Conservation (phyloP, 129 eudicot genomes). For the Kitagawia praeruptora region DNA sequence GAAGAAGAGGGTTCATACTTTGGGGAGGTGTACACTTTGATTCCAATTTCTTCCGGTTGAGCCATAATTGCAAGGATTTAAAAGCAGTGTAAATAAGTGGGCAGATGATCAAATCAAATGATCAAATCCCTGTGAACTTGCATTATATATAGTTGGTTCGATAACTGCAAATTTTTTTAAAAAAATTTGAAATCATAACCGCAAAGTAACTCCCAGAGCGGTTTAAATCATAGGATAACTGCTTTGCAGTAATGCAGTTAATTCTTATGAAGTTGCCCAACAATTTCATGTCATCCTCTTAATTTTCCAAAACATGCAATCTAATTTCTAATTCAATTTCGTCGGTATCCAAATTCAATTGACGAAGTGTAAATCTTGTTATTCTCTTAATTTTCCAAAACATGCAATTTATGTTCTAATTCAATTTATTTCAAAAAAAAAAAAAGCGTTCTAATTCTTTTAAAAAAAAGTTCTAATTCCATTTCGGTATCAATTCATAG, state of each 20-base stretch:
- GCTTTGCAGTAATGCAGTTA: neutral
- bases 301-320: no score
- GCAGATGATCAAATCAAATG: neutral
- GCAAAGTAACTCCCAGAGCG: neutral
- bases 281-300: no score
- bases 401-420: no score
- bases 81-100: neutral
- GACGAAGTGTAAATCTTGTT: no score
- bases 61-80: neutral
- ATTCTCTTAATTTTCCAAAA: no score
- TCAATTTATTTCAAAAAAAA: no score
- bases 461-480: no score
- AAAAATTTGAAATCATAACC: neutral
- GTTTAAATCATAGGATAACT: neutral
- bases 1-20: conserved; percentile 11
- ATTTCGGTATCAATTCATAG: no score
- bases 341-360: no score
- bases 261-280: no score
- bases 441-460: no score
- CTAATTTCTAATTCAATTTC: no score
- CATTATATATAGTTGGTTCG: neutral
- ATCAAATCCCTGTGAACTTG: neutral
- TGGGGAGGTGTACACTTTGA: conserved; percentile 1
- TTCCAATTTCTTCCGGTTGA: conserved; percentile 9
- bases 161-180: neutral